Conservation (phyloP, 2,329 filamentous ascomycete genomes). For the Trichoderma afroharzianum region DNA sequence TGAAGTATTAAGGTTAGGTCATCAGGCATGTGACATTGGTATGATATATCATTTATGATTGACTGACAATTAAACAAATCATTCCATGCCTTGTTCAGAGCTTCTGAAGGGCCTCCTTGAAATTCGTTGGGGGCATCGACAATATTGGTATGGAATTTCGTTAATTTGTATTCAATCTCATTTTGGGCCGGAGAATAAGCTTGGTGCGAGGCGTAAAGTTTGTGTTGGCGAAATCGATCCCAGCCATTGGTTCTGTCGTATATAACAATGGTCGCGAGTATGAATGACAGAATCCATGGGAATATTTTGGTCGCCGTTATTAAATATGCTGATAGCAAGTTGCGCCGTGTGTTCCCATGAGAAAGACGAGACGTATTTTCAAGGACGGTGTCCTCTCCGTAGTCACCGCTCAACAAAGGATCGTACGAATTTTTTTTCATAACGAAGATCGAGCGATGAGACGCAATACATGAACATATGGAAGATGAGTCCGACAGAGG, state of each 20-base stretch:
- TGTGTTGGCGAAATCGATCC: not conserved
- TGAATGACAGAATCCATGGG: not conserved
- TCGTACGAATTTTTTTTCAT: not conserved
- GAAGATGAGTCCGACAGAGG: not conserved
- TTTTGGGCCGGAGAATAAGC: not conserved
- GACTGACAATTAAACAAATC: not conserved
- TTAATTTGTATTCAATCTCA: not conserved
- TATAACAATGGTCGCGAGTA: not conserved
- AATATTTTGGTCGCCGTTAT: not conserved
- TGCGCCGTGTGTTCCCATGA: not conserved
- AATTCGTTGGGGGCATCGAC: not conserved
- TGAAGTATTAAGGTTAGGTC: not conserved
- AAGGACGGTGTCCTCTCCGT: not conserved
- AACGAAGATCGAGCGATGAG: not conserved
- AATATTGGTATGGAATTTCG: not conserved
- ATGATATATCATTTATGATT: not conserved
- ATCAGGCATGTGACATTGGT: not conserved
- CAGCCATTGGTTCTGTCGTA: not conserved
- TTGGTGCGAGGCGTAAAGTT: not conserved
- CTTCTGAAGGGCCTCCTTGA: not conserved
- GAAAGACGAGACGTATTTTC: not conserved
- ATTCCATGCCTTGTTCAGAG: not conserved
- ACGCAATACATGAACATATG: not conserved
- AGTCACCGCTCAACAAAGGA: not conserved
- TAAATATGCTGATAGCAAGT: not conserved